A percentile compares a stretch with the other conserved stretches of the same genome.
These are phyloP conservation scores for Selenicereus undatus DNA, from an alignment of 148 eudicot genomes.

Conservation along the genomic window DNA sequence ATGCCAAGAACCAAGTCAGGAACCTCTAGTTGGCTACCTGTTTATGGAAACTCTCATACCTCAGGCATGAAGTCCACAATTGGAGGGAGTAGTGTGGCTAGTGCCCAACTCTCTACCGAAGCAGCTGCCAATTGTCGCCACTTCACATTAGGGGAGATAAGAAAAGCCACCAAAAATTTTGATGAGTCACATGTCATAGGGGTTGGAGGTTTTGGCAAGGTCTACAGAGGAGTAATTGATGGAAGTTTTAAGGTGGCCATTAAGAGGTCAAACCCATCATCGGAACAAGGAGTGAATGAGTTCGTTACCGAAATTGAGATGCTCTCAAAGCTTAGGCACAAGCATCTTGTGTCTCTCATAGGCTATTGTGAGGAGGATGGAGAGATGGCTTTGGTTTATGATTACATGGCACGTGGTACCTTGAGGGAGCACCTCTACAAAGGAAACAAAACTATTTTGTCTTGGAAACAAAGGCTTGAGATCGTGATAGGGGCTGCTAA, in stretches of 20 bases:
- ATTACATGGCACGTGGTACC: constrained; percentile 52
- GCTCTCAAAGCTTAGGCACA: constrained; percentile 54
- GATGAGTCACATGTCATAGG: constrained; percentile 51
- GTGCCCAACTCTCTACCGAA: constrained; percentile 43
- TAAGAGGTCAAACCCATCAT: constrained; percentile 49
- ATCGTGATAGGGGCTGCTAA: constrained; percentile 48
- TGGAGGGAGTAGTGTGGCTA: constrained; percentile 35
- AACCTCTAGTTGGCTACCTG: constrained; percentile 42
- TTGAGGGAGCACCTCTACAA: constrained; percentile 52
- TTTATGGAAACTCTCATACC: constrained; percentile 37
- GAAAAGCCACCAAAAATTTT: constrained; percentile 47
- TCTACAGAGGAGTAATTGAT: constrained; percentile 49
- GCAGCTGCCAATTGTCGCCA: constrained; percentile 52
- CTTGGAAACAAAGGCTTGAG: constrained; percentile 55
- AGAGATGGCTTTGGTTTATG: constrained; percentile 59
- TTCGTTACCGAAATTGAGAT: constrained; percentile 56
- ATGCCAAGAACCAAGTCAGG: constrained; percentile 35
- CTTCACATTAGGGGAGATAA: constrained; percentile 43
- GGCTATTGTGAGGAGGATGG: constrained; percentile 57
- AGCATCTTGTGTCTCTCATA: constrained; percentile 51
- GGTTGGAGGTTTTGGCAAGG: constrained; percentile 59
- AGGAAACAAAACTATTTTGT: constrained; percentile 36
- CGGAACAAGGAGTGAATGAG: constrained; percentile 57
- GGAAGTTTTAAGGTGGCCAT: constrained; percentile 47
- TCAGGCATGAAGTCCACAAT: constrained; percentile 34